Conservation (phyloP, 2,329 filamentous ascomycete genomes). For the Hymenoscyphus fructigenus region DNA sequence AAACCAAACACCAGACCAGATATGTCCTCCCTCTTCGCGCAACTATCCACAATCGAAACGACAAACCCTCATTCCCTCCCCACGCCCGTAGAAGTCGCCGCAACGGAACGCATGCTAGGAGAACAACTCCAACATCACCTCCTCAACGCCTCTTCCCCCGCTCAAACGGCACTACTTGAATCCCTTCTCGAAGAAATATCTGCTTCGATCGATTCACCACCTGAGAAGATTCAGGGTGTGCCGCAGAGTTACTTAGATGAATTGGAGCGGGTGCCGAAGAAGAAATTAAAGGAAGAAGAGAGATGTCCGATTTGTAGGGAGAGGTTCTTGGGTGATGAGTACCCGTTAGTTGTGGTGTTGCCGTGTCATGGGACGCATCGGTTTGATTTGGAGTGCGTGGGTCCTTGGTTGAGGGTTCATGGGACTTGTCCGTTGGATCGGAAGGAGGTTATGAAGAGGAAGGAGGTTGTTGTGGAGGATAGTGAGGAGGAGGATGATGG, state of each 20-base stretch:
- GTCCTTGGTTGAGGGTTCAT: constrained; percentile 63
- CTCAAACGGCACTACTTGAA: constrained; percentile 48
- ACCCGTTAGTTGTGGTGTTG: constrained; percentile 62
- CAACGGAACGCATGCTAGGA: constrained; percentile 59
- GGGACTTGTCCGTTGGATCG: constrained; percentile 65
- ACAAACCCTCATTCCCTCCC: constrained; percentile 59
- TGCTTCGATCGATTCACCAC: constrained; percentile 52
- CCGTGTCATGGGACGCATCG: constrained; percentile 58
- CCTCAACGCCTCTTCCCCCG: constrained; percentile 43
- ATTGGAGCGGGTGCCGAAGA: constrained; percentile 57
- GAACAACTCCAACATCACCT: constrained; percentile 53
- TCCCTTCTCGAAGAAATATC: constrained; percentile 50
- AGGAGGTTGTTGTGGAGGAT: constrained; percentile 42
- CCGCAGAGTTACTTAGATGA: constrained; percentile 58
- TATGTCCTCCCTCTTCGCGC: constrained; percentile 63
- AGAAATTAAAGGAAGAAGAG: constrained; percentile 46
- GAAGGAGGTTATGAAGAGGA: constrained; percentile 58
- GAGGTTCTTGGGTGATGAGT: constrained; percentile 59
- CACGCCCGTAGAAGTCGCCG: constrained; percentile 58
- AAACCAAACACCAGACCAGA: constrained; percentile 51
- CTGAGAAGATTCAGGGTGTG: constrained; percentile 53
- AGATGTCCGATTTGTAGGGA: constrained; percentile 66
- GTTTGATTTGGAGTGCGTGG: constrained; percentile 68
- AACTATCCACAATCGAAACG: constrained; percentile 45
- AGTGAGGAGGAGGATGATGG: constrained; percentile 47